A percentile compares a stretch with the other conserved stretches of the same genome.
Evolutionary conservation across 176 grass and related monocot species (phyloP).

Genomic region (Oryza meyeriana): DNA sequence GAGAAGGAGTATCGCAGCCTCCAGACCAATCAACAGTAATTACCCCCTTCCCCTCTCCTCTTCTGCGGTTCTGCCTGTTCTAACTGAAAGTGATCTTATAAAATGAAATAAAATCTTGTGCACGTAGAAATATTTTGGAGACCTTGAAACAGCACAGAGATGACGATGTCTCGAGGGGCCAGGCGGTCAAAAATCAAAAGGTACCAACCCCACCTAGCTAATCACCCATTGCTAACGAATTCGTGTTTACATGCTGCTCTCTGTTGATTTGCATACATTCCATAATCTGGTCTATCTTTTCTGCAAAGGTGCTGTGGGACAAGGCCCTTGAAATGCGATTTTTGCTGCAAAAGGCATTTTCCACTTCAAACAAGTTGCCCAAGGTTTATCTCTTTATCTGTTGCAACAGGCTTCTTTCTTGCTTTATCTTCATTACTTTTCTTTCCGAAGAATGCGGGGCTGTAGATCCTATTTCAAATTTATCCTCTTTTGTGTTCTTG

Average conservation of each 20-base stretch:
- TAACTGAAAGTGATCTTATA: not conserved
- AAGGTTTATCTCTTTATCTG: slow-evolving; percentile 42
- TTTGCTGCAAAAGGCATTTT: slow-evolving; percentile 81
- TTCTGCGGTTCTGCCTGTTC: not conserved
- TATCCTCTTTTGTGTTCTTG: slow-evolving; percentile 18
- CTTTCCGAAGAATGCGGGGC: not conserved
- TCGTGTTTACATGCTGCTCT: not conserved
- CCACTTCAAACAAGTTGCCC: slow-evolving; percentile 86
- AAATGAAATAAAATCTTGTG: not conserved
- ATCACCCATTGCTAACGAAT: not conserved
- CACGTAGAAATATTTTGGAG: slow-evolving; percentile 15
- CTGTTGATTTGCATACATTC: not conserved
- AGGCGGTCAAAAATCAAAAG: slow-evolving; percentile 25
- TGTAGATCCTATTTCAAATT: not conserved
- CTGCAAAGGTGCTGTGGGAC: slow-evolving; percentile 72
- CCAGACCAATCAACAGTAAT: slow-evolving; percentile 17
- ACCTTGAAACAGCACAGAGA: slow-evolving; percentile 25
- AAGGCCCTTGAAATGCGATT: slow-evolving; percentile 82
- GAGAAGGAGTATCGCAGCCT: slow-evolving; percentile 18
- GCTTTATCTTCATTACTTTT: not conserved
- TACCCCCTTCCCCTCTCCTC: not conserved
- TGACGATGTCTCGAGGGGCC: slow-evolving; percentile 4
- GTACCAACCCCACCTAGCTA: not conserved
- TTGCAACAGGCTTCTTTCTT: not conserved
- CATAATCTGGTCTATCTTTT: not conserved